phyloP scores from a whole-genome alignment of 78 protist species.

The Cavenderia fasciculata region DNA sequence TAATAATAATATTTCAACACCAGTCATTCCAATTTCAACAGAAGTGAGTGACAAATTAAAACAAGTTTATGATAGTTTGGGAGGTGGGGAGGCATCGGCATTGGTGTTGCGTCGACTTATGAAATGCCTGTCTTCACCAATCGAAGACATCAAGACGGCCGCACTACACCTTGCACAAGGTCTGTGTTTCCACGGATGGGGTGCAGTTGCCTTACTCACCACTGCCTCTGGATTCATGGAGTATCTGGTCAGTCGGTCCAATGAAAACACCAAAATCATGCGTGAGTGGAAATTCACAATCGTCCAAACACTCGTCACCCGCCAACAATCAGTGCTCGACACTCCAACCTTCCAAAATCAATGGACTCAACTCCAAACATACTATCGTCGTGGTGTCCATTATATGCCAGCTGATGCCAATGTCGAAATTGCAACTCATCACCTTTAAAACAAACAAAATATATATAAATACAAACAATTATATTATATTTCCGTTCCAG shows the following conservation, averaged over 20 bases:
- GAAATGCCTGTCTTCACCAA: constrained; percentile 8
- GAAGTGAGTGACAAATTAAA: background rate
- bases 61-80: no score
- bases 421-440: constrained; percentile 32
- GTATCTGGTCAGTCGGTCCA: constrained; percentile 2
- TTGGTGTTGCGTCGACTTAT: background rate
- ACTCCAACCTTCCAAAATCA: constrained; percentile 8
- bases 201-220: constrained; percentile 6
- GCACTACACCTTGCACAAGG: background rate
- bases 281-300: constrained; percentile 64
- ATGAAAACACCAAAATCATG: constrained; percentile 12
- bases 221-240: constrained; percentile 54
- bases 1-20: no score
- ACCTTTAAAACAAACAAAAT: background rate
- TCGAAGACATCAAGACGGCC: constrained; percentile 32
- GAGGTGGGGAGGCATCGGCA: background rate
- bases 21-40: background rate
- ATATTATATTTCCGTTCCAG: no score
- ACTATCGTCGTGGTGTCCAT: constrained; percentile 14
- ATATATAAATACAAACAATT: background rate
- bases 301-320: constrained; percentile 23
- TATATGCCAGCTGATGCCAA: constrained; percentile 38
- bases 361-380: constrained; percentile 23
- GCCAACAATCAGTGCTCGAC: constrained; percentile 8
- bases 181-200: constrained; percentile 53